Evolutionary conservation across 352 stramenopile species (phyloP), one percentile per base, ranked within the genome.

Genomic region (Phytophthora nicotianae): DNA sequence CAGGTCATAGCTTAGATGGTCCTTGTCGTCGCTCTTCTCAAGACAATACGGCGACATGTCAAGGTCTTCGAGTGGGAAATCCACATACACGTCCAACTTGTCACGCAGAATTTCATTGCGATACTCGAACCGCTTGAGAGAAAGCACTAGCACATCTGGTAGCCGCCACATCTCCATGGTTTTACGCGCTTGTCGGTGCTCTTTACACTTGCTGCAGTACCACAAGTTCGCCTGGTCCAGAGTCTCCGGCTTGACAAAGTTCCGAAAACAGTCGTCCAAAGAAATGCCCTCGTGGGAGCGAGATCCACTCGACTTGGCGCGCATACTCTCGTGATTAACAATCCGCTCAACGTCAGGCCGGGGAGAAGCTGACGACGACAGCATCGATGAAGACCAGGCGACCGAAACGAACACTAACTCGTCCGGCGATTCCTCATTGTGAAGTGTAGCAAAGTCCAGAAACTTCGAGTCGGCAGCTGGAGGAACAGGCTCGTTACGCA

Each of bases 111-210:
- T 75, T 37, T 90, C 78, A 47, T 91, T 94, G 33, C 84, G 83
- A 45, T 96, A 95, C 64, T 97, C 87, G 50, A 97, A 97, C 13
- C 89, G 74, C 75, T 97, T 97, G 52, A 97, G 81, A 33, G 85
- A 91, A 17, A 97, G 57, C 35, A 97, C 83, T 13, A 97, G 74
- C 21, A 97, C 75, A 32, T 94, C 80, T 6, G 89, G 89, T 21
- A 91, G 58, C 33, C 82, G 80, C 76, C 84, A 94, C 52, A 91
- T 88, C 45, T 93, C 79, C 78, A 95, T 91, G 0, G 75, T 90
- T 58, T 93, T 93, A 24, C 74, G 68, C 43, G 86, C 85, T 64
- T 91, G 86, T 16, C 75, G 74, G 54, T 94, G 88, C 59, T 90
- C 74, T 56, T 93, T 79, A 62, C 88, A 96, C 40, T 74, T 77